These are phyloP conservation scores for Sporothrix humicola DNA, from an alignment of 2,329 filamentous ascomycete species.

Conservation along the genomic window DNA sequence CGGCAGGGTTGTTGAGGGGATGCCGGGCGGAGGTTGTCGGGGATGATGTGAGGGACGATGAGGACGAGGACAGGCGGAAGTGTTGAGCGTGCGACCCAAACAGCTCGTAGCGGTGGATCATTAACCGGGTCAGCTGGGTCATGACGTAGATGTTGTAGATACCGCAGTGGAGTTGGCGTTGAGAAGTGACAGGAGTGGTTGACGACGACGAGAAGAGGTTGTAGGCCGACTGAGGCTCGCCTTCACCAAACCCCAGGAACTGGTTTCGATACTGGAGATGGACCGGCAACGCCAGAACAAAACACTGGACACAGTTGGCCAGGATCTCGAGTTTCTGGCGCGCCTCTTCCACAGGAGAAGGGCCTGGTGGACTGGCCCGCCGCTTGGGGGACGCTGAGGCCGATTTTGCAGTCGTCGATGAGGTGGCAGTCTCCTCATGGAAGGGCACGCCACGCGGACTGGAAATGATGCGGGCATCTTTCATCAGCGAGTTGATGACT, in stretches of 20 bases:
- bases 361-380: neutral
- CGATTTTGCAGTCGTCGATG: neutral
- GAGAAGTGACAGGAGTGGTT: neutral
- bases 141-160: slow-evolving; percentile 32
- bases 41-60: neutral
- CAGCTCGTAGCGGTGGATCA: slow-evolving; percentile 30
- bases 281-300: slow-evolving; percentile 18
- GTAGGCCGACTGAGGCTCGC: neutral
- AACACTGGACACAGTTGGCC: slow-evolving; percentile 29
- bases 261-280: slow-evolving; percentile 30
- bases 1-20: neutral
- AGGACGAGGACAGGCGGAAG: neutral
- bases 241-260: slow-evolving; percentile 19
- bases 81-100: slow-evolving; percentile 17
- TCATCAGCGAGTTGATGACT: slow-evolving; percentile 32
- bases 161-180: slow-evolving; percentile 28
- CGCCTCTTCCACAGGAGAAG: slow-evolving; percentile 22
- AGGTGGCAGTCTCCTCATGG: neutral
- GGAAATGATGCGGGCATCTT: slow-evolving; percentile 30
- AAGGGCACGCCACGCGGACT: slow-evolving; percentile 26
- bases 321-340: slow-evolving; percentile 29
- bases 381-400: neutral
- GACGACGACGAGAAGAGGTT: neutral
- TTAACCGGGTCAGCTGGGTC: slow-evolving; percentile 26
- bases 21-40: neutral